Conservation (phyloP, 2,329 filamentous ascomycete genomes). For the Cryphonectria parasitica region DNA sequence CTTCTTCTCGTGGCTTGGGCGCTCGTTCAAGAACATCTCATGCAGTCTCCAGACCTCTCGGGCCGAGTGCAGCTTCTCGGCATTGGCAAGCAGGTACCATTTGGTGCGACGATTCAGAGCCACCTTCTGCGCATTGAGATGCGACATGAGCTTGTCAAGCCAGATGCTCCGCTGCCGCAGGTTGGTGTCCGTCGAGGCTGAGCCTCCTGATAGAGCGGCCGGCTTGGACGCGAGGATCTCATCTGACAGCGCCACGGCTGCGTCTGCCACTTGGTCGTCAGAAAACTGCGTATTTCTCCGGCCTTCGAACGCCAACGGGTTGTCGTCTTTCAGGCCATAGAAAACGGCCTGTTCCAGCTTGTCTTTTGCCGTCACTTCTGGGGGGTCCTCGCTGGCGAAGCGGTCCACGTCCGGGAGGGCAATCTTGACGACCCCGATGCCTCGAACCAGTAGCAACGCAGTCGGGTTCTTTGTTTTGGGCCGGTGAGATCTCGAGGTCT, state of each 20-base stretch:
- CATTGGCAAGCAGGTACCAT: conserved; percentile 85
- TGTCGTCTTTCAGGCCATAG: conserved; percentile 80
- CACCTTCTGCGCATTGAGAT: conserved; percentile 69
- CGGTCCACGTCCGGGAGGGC: conserved; percentile 62
- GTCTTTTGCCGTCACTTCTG: conserved; percentile 76
- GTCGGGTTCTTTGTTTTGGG: conserved; percentile 65
- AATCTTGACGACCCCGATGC: conserved; percentile 64
- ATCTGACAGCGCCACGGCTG: conserved; percentile 76
- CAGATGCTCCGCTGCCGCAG: conserved; percentile 73
- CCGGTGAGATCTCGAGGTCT: conserved; percentile 55
- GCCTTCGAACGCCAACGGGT: conserved; percentile 83
- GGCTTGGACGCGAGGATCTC: conserved; percentile 82
- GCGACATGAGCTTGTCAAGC: conserved; percentile 72
- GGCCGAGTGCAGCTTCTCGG: conserved; percentile 86
- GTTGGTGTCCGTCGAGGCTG: conserved; percentile 80
- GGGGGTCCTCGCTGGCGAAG: conserved; percentile 61
- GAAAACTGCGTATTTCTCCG: conserved; percentile 69
- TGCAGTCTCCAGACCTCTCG: conserved; percentile 80
- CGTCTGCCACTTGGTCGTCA: conserved; percentile 71
- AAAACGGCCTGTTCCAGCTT: conserved; percentile 96
- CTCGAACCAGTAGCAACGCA: conserved; percentile 64
- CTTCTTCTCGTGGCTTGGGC: conserved; percentile 64
- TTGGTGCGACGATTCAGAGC: conserved; percentile 68
- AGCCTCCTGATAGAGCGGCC: conserved; percentile 71
- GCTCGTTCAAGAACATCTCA: conserved; percentile 66